Conservation (phyloP, 257 asterid genomes). For the Asclepias syriaca region DNA sequence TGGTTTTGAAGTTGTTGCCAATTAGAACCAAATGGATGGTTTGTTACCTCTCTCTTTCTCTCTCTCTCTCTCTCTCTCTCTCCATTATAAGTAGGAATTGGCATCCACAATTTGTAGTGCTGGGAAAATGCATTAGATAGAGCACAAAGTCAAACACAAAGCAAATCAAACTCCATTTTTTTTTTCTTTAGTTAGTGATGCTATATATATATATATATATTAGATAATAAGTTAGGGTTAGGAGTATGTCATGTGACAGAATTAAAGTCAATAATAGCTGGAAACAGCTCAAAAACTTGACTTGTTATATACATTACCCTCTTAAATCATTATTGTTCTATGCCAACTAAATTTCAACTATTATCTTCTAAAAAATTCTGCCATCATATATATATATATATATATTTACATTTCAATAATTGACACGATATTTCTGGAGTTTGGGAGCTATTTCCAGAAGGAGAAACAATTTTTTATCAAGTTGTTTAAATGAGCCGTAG, state of each 20-base stretch:
- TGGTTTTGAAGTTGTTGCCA: too few species aligned
- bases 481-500: not conserved
- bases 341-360: not conserved
- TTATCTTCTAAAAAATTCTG: too few species aligned
- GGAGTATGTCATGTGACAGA: not conserved
- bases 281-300: not conserved
- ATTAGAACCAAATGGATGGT: not conserved
- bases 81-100: not conserved
- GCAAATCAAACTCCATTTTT: too few species aligned
- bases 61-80: not conserved
- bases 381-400: too few species aligned
- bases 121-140: not conserved
- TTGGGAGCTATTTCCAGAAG: not conserved
- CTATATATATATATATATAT: too few species aligned
- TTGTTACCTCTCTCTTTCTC: not conserved
- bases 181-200: not conserved
- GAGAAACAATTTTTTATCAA: not conserved
- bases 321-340: not conserved
- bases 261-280: slow-evolving; percentile 2
- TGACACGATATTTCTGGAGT: not conserved
- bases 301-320: not conserved
- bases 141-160: not conserved
- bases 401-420: too few species aligned
- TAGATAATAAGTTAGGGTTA: not conserved
- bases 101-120: not conserved